Percentiles rank a stretch among this genome's conserved stretches.
Evolutionary conservation across 306 rosid species (phyloP).

Genomic region (Acacia crassicarpa): DNA sequence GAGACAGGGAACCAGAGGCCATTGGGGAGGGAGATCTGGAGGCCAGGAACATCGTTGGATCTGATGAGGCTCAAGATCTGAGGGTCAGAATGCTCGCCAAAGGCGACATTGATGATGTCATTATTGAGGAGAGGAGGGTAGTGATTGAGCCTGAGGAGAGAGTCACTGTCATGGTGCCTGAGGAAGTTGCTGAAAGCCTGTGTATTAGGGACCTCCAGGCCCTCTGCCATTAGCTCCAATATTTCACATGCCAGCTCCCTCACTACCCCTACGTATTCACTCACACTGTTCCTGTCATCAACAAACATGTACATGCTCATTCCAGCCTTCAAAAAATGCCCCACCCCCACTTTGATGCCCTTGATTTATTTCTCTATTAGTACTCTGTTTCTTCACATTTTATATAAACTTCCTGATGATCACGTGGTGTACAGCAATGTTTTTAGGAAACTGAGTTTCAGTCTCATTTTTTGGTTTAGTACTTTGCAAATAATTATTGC

Average conservation of each 20-base stretch:
- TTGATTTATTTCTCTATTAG: neutral
- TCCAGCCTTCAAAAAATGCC: neutral
- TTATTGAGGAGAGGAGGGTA: conserved; percentile 47
- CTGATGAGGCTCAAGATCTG: conserved; percentile 72
- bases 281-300: conserved; percentile 49
- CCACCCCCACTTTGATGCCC: neutral
- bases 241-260: conserved; percentile 68
- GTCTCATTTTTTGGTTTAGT: too few relatives aligned
- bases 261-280: conserved; percentile 53
- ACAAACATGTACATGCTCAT: neutral
- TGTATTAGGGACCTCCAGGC: conserved; percentile 57
- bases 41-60: conserved; percentile 85
- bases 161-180: conserved; percentile 62
- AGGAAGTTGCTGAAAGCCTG: conserved; percentile 58
- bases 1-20: conserved; percentile 74
- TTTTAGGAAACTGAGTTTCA: neutral
- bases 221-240: conserved; percentile 71
- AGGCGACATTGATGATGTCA: conserved; percentile 45
- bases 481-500: neutral
- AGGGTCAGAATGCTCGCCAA: conserved; percentile 93
- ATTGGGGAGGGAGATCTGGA: conserved; percentile 60
- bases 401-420: neutral
- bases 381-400: neutral
- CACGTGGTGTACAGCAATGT: neutral
- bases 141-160: conserved; percentile 79